phyloP scores from a whole-genome alignment of 108 stramenopile species.

The Epithemia pelagica region DNA sequence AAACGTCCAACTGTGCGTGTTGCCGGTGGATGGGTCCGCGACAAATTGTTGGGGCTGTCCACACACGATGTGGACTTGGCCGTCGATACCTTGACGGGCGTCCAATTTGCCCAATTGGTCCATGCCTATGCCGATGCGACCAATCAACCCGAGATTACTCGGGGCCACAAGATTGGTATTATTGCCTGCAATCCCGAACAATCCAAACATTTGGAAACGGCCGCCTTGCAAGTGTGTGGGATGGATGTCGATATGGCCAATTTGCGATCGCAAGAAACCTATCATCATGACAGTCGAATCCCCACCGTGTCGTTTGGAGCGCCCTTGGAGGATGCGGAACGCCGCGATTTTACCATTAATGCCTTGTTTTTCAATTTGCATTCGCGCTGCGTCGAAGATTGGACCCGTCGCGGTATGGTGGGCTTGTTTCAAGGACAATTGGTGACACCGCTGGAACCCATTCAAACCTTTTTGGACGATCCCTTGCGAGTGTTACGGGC shows the following conservation, averaged over 20 bases:
- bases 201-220: conserved; percentile 99
- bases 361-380: conserved; percentile 92
- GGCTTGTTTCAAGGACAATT: conserved; percentile 57
- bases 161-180: conserved; percentile 46
- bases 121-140: conserved; percentile 41
- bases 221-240: conserved; percentile 72
- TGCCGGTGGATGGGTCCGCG: conserved; percentile 86
- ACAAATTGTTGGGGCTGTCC: conserved; percentile 78
- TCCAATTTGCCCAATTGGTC: conserved; percentile 83
- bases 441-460: conserved; percentile 68
- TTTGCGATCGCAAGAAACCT: conserved; percentile 83
- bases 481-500: conserved; percentile 87
- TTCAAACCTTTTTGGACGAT: conserved; percentile 86
- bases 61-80: conserved; percentile 91
- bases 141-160: conserved; percentile 7
- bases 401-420: conserved; percentile 71
- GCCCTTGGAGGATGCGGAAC: conserved; percentile 85
- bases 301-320: conserved; percentile 79
- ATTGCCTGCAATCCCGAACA: conserved; percentile 95
- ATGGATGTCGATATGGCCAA: conserved; percentile 92
- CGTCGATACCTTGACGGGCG: conserved; percentile 87
- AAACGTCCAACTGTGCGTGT: conserved; percentile 31
- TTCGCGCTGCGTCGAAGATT: conserved; percentile 78
- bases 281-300: conserved; percentile 77
- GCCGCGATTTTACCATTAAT: conserved; percentile 95